Conservation (phyloP, 768 basidiomycete genomes). For the Sporobolomyces roseus region DNA sequence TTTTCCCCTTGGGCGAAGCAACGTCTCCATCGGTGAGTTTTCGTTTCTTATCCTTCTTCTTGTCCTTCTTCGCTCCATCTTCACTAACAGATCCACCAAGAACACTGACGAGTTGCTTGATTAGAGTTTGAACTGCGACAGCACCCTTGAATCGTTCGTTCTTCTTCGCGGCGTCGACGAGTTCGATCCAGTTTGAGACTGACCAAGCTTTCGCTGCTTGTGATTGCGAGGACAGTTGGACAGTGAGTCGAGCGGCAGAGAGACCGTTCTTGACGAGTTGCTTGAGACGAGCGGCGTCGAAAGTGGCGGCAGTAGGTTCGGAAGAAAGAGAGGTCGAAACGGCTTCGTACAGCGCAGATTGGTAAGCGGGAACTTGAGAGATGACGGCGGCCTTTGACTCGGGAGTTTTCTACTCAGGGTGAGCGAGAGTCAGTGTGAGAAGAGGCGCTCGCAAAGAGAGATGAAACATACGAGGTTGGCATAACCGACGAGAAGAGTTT, state of each 20-base stretch:
- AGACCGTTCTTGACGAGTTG: slow-evolving; percentile 71
- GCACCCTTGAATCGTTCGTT: slow-evolving; percentile 65
- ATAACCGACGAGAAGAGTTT: slow-evolving; percentile 60
- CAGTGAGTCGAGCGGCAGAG: slow-evolving; percentile 63
- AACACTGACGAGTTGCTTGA: slow-evolving; percentile 59
- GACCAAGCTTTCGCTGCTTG: slow-evolving; percentile 58
- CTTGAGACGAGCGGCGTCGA: slow-evolving; percentile 63
- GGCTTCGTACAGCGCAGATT: slow-evolving; percentile 52
- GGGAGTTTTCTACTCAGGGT: slow-evolving; percentile 4
- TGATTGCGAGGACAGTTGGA: slow-evolving; percentile 50
- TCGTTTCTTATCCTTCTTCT: slow-evolving; percentile 40
- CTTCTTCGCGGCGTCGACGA: slow-evolving; percentile 55
- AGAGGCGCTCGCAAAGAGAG: neutral
- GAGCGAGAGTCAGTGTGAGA: neutral
- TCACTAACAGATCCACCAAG: slow-evolving; percentile 45
- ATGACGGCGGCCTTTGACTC: slow-evolving; percentile 39
- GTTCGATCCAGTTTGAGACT: slow-evolving; percentile 56
- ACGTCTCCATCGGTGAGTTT: slow-evolving; percentile 12
- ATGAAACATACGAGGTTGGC: slow-evolving; percentile 48
- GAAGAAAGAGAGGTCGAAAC: slow-evolving; percentile 56
- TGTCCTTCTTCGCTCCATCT: slow-evolving; percentile 30
- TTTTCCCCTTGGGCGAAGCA: slow-evolving; percentile 40
- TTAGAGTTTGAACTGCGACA: slow-evolving; percentile 60
- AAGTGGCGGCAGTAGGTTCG: slow-evolving; percentile 55
- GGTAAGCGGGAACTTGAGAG: slow-evolving; percentile 53